Evolutionary conservation across 225 moss, liverwort and hornwort genomes (phyloP).

Genomic region (Physcomitrium patens): DNA sequence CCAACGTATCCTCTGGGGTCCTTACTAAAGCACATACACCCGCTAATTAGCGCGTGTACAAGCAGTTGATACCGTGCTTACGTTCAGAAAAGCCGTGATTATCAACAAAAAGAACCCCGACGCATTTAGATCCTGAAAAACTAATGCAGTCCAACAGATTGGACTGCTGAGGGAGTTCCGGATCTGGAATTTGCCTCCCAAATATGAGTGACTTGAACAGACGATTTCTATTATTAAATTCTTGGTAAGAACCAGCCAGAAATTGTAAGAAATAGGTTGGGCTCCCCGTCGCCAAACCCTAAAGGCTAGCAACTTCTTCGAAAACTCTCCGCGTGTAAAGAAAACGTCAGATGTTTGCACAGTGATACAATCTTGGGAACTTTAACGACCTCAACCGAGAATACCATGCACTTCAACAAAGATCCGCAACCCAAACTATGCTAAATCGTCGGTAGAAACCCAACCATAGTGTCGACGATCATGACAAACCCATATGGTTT

Average conservation of each 20-base stretch:
- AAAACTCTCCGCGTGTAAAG: neutral
- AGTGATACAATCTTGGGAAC: neutral
- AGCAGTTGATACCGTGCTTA: neutral
- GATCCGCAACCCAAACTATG: neutral
- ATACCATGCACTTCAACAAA: neutral
- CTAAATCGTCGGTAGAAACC: slow-evolving; percentile 12
- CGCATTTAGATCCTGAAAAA: neutral
- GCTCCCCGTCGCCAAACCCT: slow-evolving; percentile 23
- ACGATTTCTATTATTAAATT: neutral
- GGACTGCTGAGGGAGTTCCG: neutral
- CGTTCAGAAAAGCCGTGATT: slow-evolving; percentile 1
- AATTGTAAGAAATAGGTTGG: neutral
- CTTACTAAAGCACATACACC: neutral
- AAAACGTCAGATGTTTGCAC: neutral
- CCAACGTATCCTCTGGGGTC: slow-evolving; percentile 10
- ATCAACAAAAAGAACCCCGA: neutral
- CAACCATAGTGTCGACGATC: neutral
- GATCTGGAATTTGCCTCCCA: slow-evolving; percentile 33
- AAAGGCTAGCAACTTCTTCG: neutral
- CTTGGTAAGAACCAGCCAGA: neutral
- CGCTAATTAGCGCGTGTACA: neutral
- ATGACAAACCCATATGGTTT: neutral
- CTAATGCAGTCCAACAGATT: neutral
- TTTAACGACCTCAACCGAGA: neutral
- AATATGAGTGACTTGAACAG: neutral